Evolutionary conservation across 495 filamentous ascomycete genomes (phyloP), one percentile per base, ranked within the genome.

Genomic region (Staphylotrichum tortipilum): DNA sequence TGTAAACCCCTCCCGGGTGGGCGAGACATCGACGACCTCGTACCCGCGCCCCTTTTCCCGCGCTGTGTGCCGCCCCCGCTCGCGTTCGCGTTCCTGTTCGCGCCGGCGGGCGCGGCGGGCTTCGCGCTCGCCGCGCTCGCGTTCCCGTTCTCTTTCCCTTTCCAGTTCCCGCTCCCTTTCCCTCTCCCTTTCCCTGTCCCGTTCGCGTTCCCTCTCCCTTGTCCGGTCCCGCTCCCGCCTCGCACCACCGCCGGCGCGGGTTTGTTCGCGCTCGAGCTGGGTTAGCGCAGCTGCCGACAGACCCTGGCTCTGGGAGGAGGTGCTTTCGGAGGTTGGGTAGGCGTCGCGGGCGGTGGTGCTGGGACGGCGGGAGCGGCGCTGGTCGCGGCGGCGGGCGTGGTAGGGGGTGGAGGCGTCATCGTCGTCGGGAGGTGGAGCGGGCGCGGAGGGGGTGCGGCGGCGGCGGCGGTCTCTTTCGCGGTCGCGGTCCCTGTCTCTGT

Each of bases 241-340:
- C 26, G 26, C 6, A 10, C 29, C 10, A n/a, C 9, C 23, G 10
- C 2, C 1, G 12, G 26, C 7, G 26, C 33, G 75, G 69, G 55
- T 83, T 81, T n/a, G n/a, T 24, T 76, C 65, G n/a, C 74, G 67
- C 51, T 84, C 74, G 33, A 86, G 60, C 56, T 75, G 74, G 14
- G 82, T 82, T 49, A 87, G 62, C 7, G 82, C 75, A 48, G 80
- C 78, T 10, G 75, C 73, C 28, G 77, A 80, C 26, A 80, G 60
- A 5, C 11, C 22, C 44, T 26, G 60, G 4, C 11, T n/a, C 44
- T 26, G 15, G 60, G 53, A 38, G 65, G 63, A 52, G 30, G 30
- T 49, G 41, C 49, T 42, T 39, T 58, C 56, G 3, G 62, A 45
- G 30, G 50, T 44, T 14, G 29, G 22, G 39, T 39, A 18, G 26